A percentile compares a stretch with the other conserved stretches of the same genome.
Evolutionary conservation across 305 asterid species (phyloP).

Genomic region (Solanum hybrid): DNA sequence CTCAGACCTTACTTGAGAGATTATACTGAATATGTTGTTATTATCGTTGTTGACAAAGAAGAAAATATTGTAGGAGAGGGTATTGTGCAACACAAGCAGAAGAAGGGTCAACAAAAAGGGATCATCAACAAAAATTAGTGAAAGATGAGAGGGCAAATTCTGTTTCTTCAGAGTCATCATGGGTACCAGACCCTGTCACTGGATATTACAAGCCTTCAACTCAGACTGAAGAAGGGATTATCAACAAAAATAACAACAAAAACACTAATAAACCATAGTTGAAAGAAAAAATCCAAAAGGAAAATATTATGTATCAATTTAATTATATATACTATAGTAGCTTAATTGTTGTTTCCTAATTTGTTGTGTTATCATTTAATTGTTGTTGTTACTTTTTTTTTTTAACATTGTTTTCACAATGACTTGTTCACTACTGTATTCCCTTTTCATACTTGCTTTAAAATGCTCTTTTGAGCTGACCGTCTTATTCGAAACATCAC

Average conservation of each 20-base stretch:
- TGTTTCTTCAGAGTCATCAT: not conserved
- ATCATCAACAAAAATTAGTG: not conserved
- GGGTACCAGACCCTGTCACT: conserved; percentile 7
- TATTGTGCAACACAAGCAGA: not conserved
- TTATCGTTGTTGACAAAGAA: not conserved
- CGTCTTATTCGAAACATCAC: not conserved
- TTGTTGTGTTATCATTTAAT: too few relatives aligned
- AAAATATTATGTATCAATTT: not conserved
- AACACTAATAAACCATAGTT: not conserved
- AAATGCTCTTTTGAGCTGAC: not conserved
- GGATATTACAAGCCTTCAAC: conserved; percentile 6
- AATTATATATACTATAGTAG: not conserved
- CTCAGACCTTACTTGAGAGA: not conserved
- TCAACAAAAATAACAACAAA: not conserved
- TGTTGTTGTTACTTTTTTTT: not conserved
- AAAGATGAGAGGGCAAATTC: not conserved
- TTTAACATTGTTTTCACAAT: not conserved
- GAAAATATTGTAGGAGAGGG: not conserved
- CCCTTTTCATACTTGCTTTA: not conserved
- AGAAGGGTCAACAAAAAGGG: not conserved
- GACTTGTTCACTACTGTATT: not conserved
- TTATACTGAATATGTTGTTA: not conserved
- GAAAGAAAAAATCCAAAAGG: not conserved
- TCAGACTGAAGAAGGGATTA: not conserved
- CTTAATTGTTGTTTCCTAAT: too few relatives aligned